Conservation (phyloP, 2,329 filamentous ascomycete species). For the Aaosphaeria arxii region DNA sequence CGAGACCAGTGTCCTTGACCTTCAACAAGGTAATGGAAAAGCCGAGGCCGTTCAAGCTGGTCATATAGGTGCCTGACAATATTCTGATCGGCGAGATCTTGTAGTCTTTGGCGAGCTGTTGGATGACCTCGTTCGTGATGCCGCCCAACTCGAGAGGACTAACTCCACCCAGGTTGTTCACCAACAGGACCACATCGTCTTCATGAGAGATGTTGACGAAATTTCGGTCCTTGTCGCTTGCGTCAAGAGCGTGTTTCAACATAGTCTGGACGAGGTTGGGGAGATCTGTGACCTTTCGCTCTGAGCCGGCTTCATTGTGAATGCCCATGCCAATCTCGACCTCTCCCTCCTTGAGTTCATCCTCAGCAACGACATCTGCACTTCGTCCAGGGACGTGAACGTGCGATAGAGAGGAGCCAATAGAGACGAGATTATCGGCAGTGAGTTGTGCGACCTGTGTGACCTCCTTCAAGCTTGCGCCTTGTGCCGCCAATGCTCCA, state of each 20-base stretch:
- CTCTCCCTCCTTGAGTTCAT: constrained; percentile 59
- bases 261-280: constrained; percentile 54
- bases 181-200: constrained; percentile 64
- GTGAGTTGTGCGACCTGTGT: constrained; percentile 67
- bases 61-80: constrained; percentile 68
- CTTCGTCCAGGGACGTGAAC: constrained; percentile 88
- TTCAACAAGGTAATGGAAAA: constrained; percentile 68
- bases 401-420: constrained; percentile 81
- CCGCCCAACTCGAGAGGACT: constrained; percentile 70
- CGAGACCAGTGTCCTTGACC: constrained; percentile 58
- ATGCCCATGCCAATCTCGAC: constrained; percentile 73
- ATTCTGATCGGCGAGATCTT: constrained; percentile 61
- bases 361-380: constrained; percentile 50
- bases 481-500: constrained; percentile 75
- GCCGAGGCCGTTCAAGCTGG: constrained; percentile 67
- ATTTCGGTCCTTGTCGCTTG: constrained; percentile 64
- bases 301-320: constrained; percentile 61
- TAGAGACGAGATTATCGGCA: constrained; percentile 75
- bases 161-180: constrained; percentile 75
- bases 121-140: constrained; percentile 65
- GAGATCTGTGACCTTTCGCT: constrained; percentile 42
- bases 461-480: constrained; percentile 63
- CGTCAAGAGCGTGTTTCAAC: constrained; percentile 63
- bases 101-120: constrained; percentile 58
- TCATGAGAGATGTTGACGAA: constrained; percentile 62